Base-by-base conservation (phyloP, 2,329 filamentous ascomycete species). In the Zasmidium angulare region DNA sequence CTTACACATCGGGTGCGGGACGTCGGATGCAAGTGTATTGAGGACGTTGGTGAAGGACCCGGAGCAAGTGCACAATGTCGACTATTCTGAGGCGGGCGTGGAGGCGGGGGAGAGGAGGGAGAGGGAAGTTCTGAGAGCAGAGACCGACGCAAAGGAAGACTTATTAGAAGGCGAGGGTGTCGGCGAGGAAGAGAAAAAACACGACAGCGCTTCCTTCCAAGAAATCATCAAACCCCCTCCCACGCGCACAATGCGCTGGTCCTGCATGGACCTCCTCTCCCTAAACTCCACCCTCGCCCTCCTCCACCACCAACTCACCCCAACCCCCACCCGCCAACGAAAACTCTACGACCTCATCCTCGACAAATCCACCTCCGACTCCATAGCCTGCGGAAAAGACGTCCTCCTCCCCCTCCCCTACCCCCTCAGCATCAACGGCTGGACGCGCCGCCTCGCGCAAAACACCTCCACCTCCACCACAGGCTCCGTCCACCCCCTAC, bases 401-500 rank as follows among this genome's bases (percentile, higher is more conserved):
- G n/a, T 62, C 20, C 46, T 46, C 7, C 55, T 65, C n/a, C 55
- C 53, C 26, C 50, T 68, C 1, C 64, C 65, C 1, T 68, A 68
- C 43, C 61, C 63, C 1, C 57, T 67, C 17, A 58, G 53, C 51
- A 63, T 61, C 51, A 66, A 66, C 31, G 63, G 64, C 55, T 66
- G 64, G 64, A 57, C 64, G 22, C 51, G 63, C 12, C 52, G 64
- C 26, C 57, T 65, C 10, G n/a, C n/a, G n/a, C 50, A 62, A 19
- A 54, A 54, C 12, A 61, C 52, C 11, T 60, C 57, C 9, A 60
- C 63, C 6, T 46, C 50, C n/a, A 61, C 62, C 20, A 55, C 62
- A n/a, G 59, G 56, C 46, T 56, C 60, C 24, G 63, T 77, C 2
- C 73, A 78, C 54, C 76, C 76, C 19, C 54, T 78, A 2, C 69